Conservation (phyloP, 257 asterid species). For the Solanum sejunctum region DNA sequence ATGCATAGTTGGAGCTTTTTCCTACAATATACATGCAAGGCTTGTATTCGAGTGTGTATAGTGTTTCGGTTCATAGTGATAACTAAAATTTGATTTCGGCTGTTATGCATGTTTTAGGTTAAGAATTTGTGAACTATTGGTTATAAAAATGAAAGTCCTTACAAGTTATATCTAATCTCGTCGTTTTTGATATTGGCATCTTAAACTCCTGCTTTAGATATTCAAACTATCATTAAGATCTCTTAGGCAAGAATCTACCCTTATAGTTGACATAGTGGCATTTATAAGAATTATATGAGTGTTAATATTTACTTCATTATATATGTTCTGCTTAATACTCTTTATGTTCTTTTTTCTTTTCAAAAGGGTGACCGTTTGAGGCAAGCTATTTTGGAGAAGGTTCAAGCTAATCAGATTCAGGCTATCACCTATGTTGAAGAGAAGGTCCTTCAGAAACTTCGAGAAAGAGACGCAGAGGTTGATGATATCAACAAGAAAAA, state of each 20-base stretch:
- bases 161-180: not conserved
- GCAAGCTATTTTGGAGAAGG: slow-evolving; percentile 67
- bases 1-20: not conserved
- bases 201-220: not conserved
- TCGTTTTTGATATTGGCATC: not conserved
- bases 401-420: slow-evolving; percentile 75
- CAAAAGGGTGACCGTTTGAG: slow-evolving; percentile 69
- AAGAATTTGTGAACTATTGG: not conserved
- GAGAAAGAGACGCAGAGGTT: slow-evolving; percentile 68
- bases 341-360: not conserved
- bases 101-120: not conserved
- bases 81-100: not conserved
- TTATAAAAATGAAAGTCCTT: not conserved
- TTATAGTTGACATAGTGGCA: not conserved
- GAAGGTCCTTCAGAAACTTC: slow-evolving; percentile 57
- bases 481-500: slow-evolving; percentile 72
- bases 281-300: not conserved
- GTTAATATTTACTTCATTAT: not conserved
- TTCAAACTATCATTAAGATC: not conserved
- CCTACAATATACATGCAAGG: not conserved
- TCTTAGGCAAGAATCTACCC: not conserved
- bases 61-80: not conserved
- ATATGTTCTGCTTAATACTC: not conserved
- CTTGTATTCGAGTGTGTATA: not conserved
- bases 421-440: slow-evolving; percentile 71